Evolutionary conservation across 371 early-diverging fungal species (phyloP), one percentile per base, ranked within the genome.

Genomic region (Fennellomyces sp.): DNA sequence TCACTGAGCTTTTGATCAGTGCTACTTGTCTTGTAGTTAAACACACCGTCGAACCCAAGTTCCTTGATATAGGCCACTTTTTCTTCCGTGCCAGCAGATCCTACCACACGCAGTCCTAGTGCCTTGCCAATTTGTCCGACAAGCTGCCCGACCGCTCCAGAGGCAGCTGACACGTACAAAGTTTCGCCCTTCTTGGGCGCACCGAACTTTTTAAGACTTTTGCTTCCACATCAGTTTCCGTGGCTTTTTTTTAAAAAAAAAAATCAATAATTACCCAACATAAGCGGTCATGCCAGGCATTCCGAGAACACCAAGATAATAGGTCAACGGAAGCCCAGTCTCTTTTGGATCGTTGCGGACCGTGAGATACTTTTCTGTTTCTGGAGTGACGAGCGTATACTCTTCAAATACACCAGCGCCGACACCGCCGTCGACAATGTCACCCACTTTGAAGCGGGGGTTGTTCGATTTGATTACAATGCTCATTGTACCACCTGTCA

Each of bases 21-120:
- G 19, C 55, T 69, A 42, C 79, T 82, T 0, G 84, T 89, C 75
- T 91, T 92, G 84, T 93, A 92, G 76, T 92, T 92, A 82, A 94
- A 91, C 5, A 85, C 94, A 3, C 63, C 89, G 69, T 91, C 91
- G 38, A 87, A 88, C 3, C 87, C 87, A 39, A 78, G 76, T 7
- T 75, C 69, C 58, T 75, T 80, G 33, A 92, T 76, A 58, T 77
- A 84, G 15, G 69, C 75, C 11, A 88, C 86, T 67, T 94, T 94
- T 15, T 89, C 91, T 33, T 92, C 89, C 5, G 86, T 77, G 0
- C 92, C 91, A 3, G 91, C 91, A 3, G 83, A 81, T 12, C 92
- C 94, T 21, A 92, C 84, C 8, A 94, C 93, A 11, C 65, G 78
- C 27, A 81, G 65, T 1, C 89, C 90, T 25, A 75, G 63, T 19